Evolutionary conservation across 805 yeast genomes (phyloP).

Genomic region (Suhomyces pyralidae): DNA sequence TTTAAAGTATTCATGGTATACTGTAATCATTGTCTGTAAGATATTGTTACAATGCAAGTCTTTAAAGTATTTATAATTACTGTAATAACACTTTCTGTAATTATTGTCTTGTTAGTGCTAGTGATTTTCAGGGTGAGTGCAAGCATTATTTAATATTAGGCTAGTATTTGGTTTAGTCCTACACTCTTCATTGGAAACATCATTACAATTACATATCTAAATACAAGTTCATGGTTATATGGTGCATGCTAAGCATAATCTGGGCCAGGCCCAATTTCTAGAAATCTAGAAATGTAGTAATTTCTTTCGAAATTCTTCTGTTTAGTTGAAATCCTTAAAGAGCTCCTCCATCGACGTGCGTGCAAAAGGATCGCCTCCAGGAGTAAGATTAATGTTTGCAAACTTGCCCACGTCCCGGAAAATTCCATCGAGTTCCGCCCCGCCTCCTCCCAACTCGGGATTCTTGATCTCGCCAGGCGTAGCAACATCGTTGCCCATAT

Average conservation of each 20-base stretch:
- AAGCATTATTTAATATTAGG: no score
- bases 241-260: neutral
- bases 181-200: neutral
- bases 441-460: neutral
- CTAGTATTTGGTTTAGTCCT: no score
- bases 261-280: neutral
- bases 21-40: no score
- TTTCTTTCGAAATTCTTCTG: no score
- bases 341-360: conserved; percentile 6
- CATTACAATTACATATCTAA: neutral
- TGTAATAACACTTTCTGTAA: no score
- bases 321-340: conserved; percentile 7
- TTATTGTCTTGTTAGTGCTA: no score
- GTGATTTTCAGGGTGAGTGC: no score
- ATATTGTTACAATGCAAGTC: no score
- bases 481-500: neutral
- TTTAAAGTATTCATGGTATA: no score
- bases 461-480: neutral
- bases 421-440: neutral
- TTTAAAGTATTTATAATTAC: no score
- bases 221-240: neutral
- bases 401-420: neutral
- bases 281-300: no score
- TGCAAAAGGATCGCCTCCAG: neutral
- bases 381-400: neutral